Evolutionary conservation across 495 filamentous ascomycete species (phyloP), one percentile per base, ranked within the genome.

Genomic region (Hyaloscypha hepaticicola): DNA sequence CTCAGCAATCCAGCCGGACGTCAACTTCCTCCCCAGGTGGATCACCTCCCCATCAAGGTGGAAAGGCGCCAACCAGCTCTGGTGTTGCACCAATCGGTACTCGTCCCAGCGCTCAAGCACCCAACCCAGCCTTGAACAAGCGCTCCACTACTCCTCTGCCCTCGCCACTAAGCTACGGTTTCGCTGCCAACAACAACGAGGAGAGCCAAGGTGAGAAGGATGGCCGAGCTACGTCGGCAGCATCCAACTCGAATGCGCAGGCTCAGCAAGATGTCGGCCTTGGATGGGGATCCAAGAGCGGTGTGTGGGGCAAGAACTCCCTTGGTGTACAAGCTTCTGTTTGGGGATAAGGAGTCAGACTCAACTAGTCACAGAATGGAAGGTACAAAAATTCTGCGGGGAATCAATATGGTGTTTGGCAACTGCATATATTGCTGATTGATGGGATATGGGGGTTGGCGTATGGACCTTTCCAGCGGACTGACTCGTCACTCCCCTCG

Each of bases 31-130:
- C 94, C 5, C 93, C 95, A 8, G 87, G 89, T 66, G 92, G 87
- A n/a, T 96, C 92, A 7, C 91, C 93, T 14, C 91, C 92, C 52
- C 87, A 88, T 65, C 84, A 88, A 68, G 70, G 76, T 21, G 67
- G 75, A 22, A 87, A 87, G 72, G 69, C 80, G 19, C 76, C 79
- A 11, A 77, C 82, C 22, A 83, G 85, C 50, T 81, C 86, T 33
- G 80, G 85, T 22, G 92, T 97, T 22, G 94, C 93, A 19, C 94
- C 95, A 25, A 99, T 99, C 69, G 95, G 95, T 45, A 96, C 96
- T 55, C 88, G 95, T 29, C 95, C 93, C 0, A 81, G 79, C 49
- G 78, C 70, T 25, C 71, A 73, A 52, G 84, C 87, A 66, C 72
- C 78, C 12, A 94, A 92, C 74, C 70, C 70, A 55, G 70, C 67